These are phyloP conservation scores for Coniochaeta sp. DNA, from an alignment of 2,329 filamentous ascomycete genomes.

Conservation along the genomic window DNA sequence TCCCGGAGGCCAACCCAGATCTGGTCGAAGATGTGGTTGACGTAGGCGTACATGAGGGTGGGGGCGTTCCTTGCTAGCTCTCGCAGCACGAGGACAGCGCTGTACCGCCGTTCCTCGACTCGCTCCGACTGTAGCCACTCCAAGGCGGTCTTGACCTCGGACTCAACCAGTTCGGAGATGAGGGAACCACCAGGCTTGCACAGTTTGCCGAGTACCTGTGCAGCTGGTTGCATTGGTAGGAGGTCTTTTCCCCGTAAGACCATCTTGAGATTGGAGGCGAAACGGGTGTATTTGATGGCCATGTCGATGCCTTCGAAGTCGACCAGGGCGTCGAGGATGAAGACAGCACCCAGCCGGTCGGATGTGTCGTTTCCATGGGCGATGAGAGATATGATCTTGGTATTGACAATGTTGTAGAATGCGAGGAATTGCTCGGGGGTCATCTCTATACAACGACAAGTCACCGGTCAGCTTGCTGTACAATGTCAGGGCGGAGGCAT, in stretches of 20 bases:
- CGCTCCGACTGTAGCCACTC: constrained; percentile 96
- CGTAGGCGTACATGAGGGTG: constrained; percentile 91
- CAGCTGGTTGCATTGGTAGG: constrained; percentile 82
- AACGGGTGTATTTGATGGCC: constrained; percentile 88
- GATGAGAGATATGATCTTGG: constrained; percentile 57
- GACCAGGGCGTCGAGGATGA: constrained; percentile 86
- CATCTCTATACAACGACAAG: constrained; percentile 53
- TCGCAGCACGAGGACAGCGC: constrained; percentile 81
- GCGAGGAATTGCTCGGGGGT: constrained; percentile 66
- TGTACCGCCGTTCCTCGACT: constrained; percentile 87
- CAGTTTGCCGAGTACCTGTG: constrained; percentile 80
- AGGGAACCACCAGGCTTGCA: constrained; percentile 89
- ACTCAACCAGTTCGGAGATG: constrained; percentile 92
- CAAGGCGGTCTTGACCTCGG: constrained; percentile 90
- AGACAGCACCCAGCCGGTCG: constrained; percentile 85
- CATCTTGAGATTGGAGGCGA: constrained; percentile 81
- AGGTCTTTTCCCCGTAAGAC: constrained; percentile 88
- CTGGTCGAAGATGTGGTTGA: constrained; percentile 89
- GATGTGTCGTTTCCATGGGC: constrained; percentile 72
- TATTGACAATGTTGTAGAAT: constrained; percentile 51
- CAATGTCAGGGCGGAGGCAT: background rate
- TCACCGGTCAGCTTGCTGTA: background rate
- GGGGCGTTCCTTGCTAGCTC: constrained; percentile 90
- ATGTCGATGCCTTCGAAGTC: constrained; percentile 95
- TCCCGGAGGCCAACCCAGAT: constrained; percentile 94